phyloP scores from a whole-genome alignment of 192 early-diverging fungal species.

The Fimicolochytrium jonesii region DNA sequence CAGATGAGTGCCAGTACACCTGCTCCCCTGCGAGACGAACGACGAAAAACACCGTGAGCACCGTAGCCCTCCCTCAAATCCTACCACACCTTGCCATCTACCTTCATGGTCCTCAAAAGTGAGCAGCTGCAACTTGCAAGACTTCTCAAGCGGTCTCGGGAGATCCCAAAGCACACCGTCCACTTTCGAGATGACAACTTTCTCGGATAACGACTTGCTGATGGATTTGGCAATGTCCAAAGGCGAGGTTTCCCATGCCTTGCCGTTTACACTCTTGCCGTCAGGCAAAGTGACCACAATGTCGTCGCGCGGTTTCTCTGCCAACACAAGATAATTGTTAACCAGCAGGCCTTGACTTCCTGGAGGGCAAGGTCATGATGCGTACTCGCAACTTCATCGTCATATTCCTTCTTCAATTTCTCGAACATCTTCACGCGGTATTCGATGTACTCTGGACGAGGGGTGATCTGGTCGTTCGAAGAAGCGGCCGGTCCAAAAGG shows the following conservation, averaged over 20 bases:
- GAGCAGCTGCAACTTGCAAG: constrained; percentile 78
- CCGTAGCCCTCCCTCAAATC: too few species aligned
- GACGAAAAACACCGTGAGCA: background rate
- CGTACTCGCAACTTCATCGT: constrained; percentile 62
- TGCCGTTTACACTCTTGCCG: constrained; percentile 73
- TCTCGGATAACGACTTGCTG: constrained; percentile 86
- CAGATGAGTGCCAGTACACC: constrained; percentile 99
- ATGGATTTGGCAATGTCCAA: constrained; percentile 84
- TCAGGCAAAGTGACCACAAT: constrained; percentile 84
- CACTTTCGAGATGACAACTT: constrained; percentile 91
- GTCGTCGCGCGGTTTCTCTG: constrained; percentile 37
- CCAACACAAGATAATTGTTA: too few species aligned
- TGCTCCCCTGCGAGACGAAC: constrained; percentile 48
- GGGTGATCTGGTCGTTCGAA: constrained; percentile 46
- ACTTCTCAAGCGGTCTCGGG: constrained; percentile 75
- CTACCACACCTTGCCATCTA: background rate
- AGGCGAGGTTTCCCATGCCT: constrained; percentile 92
- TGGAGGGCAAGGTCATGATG: background rate
- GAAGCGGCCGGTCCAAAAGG: constrained; percentile 3
- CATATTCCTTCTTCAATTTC: constrained; percentile 57
- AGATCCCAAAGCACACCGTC: constrained; percentile 88
- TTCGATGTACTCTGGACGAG: constrained; percentile 70
- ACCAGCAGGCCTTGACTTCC: too few species aligned
- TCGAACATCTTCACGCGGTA: constrained; percentile 82
- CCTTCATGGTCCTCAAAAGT: constrained; percentile 94